Conservation (phyloP, 345 rosid genomes). For the Ailanthus altissimus region DNA sequence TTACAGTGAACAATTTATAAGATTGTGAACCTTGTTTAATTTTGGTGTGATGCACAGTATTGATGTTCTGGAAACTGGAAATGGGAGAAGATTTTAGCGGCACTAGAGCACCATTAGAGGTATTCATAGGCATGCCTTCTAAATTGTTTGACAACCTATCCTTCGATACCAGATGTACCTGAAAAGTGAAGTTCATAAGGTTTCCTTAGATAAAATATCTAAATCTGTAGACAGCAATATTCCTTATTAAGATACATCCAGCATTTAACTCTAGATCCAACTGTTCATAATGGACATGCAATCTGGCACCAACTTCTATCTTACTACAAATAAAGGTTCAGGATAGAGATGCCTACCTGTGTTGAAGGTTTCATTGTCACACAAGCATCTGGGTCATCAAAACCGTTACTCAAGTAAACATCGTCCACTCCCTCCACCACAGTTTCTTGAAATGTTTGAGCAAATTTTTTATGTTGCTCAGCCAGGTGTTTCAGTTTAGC, state of each 20-base stretch:
- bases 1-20: constrained; percentile 8
- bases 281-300: constrained; percentile 4
- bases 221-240: constrained; percentile 1
- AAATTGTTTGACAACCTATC: constrained; percentile 39
- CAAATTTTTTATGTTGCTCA: constrained; percentile 67
- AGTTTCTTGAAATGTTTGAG: constrained; percentile 37
- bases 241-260: not conserved
- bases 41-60: constrained; percentile 33
- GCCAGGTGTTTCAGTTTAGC: constrained; percentile 86
- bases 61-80: constrained; percentile 29
- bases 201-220: not conserved
- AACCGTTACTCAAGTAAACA: constrained; percentile 31
- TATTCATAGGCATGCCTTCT: constrained; percentile 33
- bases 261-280: constrained; percentile 10
- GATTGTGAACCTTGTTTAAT: constrained; percentile 51
- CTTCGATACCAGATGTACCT: constrained; percentile 40
- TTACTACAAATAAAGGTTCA: constrained; percentile 17
- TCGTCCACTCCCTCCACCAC: constrained; percentile 35
- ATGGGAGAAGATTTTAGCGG: constrained; percentile 27
- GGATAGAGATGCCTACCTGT: constrained; percentile 36
- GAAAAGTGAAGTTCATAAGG: constrained; percentile 26
- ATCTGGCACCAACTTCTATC: constrained; percentile 2
- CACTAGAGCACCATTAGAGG: constrained; percentile 31
- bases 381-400: constrained; percentile 32
- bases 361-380: constrained; percentile 18